Evolutionary conservation across 768 basidiomycete species (phyloP), one percentile per base, ranked within the genome.

Genomic region (Peribolospora baueri): DNA sequence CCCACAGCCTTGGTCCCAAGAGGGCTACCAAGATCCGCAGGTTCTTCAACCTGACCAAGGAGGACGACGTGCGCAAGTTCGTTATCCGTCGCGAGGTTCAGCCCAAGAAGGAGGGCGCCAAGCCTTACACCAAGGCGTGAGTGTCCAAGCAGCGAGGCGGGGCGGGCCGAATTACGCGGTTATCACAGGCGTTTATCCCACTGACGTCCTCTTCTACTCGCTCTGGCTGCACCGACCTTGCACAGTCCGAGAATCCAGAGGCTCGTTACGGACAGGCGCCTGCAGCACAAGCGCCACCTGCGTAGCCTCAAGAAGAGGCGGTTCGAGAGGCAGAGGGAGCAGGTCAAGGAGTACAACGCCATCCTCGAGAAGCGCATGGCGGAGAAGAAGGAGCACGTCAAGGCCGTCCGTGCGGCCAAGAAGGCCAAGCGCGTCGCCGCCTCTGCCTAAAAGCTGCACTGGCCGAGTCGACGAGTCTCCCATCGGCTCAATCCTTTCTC

Each of bases 41-140:
- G 67, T 93, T 97, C 78, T 97, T 98, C 77, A 91, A 91, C 75
- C 73, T 95, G 67, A 75, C 76, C 72, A 95, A 97, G 77, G 82
- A 90, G 65, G 91, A 98, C 66, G 91, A 97, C 73, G 91, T 98
- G 57, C 79, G 85, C 72, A 90, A 93, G 72, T 95, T 91, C 69
- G 90, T 93, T 61, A 80, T 95, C 63, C 74, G 87, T 64, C 74
- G 90, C 62, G 88, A 93, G 73, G 86, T 97, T 48, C 79, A 71
- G 70, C 61, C 73, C 65, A 93, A 90, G 81, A 93, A 91, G 75
- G 67, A 69, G 64, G 70, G 68, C 56, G 84, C 81, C 52, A 93
- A 93, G 74, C 82, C 88, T 48, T 91, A 88, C 72, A 85, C 81
- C 72, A 98, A 98, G 75, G 86, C 90, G 83, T 87, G 66, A 54